Evolutionary conservation across 352 stramenopile species (phyloP), one percentile per base, ranked within the genome.

Genomic region (Globisporangium paddicum): DNA sequence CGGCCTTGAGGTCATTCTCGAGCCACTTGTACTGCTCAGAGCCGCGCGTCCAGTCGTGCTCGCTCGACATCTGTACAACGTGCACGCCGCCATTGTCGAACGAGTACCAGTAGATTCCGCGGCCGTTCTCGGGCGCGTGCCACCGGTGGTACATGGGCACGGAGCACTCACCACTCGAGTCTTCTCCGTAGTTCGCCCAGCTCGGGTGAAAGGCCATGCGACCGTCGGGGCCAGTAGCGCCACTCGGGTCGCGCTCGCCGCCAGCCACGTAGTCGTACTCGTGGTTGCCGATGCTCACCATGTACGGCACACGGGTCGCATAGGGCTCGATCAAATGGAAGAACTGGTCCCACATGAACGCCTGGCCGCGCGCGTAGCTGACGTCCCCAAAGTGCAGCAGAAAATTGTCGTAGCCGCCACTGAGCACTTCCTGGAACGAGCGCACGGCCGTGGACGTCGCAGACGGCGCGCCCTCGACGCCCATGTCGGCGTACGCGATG

Each of bases 11-110:
- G 61, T 97, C 89, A 9, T 72, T 64, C 54, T 97, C 75, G 23
- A 98, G 62, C 84, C 90, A 98, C 42, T 77, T 66, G 63, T 97
- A 94, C 68, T 98, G 95, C 37, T 66, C 66, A 4, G 89, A 97
- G 23, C 89, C 90, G 26, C 64, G 67, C 2, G 75, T 77, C 68
- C 95, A 86, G 71, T 98, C 77, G 62, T 98, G 90, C 61, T 98
- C 95, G 21, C 84, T 93, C 26, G 81, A 95, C 54, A 98, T 87
- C 49, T 97, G 84, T 30, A 98, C 85, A 18, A 96, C 94, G 52
- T 97, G 89, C 7, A 98, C 79, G 34, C 82, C 82, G 19, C 72
- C 82, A 58, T 93, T 90, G 55, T 96, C 73, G 64, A 96, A 98
- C n/a, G 86, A 97, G 71, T 97, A 92, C 87, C 89, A 95, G 63